These are phyloP conservation scores for Tolypocladium ophioglossoides DNA, from an alignment of 2,329 filamentous ascomycete genomes.

Conservation along the genomic window DNA sequence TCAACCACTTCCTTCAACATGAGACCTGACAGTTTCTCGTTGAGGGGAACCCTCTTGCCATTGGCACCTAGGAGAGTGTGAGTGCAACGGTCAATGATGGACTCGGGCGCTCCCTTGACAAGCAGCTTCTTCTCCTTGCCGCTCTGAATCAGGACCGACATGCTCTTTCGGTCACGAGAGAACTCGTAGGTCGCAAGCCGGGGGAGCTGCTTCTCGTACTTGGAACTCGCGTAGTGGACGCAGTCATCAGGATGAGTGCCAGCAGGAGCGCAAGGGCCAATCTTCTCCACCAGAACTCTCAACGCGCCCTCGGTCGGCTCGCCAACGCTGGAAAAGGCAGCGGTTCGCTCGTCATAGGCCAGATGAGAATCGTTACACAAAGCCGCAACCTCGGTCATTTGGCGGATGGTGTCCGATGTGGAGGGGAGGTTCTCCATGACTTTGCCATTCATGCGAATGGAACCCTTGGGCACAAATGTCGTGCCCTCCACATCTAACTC, in stretches of 20 bases:
- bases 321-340: slow-evolving; percentile 71
- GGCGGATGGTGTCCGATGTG: slow-evolving; percentile 65
- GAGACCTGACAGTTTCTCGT: slow-evolving; percentile 56
- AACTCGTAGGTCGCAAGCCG: slow-evolving; percentile 89
- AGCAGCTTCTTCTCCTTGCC: slow-evolving; percentile 67
- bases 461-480: slow-evolving; percentile 77
- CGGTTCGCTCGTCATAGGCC: slow-evolving; percentile 67
- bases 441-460: slow-evolving; percentile 59
- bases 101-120: slow-evolving; percentile 94
- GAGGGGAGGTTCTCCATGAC: slow-evolving; percentile 56
- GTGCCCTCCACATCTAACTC: slow-evolving; percentile 88
- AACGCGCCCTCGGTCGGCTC: slow-evolving; percentile 94
- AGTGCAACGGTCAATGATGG: slow-evolving; percentile 85
- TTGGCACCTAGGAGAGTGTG: slow-evolving; percentile 67
- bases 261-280: slow-evolving; percentile 65
- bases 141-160: slow-evolving; percentile 83
- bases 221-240: slow-evolving; percentile 71
- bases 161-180: slow-evolving; percentile 95
- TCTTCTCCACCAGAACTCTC: slow-evolving; percentile 84
- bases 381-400: slow-evolving; percentile 61
- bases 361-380: slow-evolving; percentile 86
- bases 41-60: slow-evolving; percentile 67
- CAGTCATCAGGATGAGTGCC: slow-evolving; percentile 47
- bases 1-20: slow-evolving; percentile 73
- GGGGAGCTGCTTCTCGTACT: slow-evolving; percentile 67